These are phyloP conservation scores for Blastobotrys persicus DNA, from an alignment of 1,139 yeast species.

Conservation along the genomic window DNA sequence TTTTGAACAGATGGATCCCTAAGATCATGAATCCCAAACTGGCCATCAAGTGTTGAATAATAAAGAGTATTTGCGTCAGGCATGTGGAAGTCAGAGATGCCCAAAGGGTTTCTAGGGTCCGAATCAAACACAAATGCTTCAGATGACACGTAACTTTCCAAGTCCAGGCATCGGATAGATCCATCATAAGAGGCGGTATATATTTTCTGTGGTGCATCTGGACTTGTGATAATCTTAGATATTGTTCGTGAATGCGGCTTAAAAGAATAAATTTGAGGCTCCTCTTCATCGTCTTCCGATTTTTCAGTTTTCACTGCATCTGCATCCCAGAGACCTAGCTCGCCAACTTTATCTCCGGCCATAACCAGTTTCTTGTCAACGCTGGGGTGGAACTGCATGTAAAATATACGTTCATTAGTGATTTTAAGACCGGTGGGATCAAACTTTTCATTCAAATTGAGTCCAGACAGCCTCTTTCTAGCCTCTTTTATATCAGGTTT, in stretches of 20 bases:
- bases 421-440: constrained; percentile 72
- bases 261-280: constrained; percentile 60
- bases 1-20: constrained; percentile 42
- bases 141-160: constrained; percentile 53
- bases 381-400: constrained; percentile 75
- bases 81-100: constrained; percentile 52
- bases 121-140: constrained; percentile 46
- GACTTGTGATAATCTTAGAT: constrained; percentile 57
- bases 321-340: constrained; percentile 87
- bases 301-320: constrained; percentile 34
- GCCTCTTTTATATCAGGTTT: constrained; percentile 39
- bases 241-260: constrained; percentile 77
- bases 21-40: constrained; percentile 66
- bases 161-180: constrained; percentile 68
- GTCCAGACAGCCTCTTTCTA: constrained; percentile 51
- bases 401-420: constrained; percentile 69
- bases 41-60: constrained; percentile 76
- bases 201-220: constrained; percentile 51
- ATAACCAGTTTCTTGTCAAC: constrained; percentile 58
- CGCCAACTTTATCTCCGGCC: constrained; percentile 87
- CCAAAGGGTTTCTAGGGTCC: constrained; percentile 33
- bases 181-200: constrained; percentile 85
- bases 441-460: constrained; percentile 53
- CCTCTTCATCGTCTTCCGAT: constrained; percentile 41
- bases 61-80: constrained; percentile 57